These are phyloP conservation scores for Yamadazyma dushanensis DNA, from an alignment of 1,139 yeast species.

Conservation along the genomic window DNA sequence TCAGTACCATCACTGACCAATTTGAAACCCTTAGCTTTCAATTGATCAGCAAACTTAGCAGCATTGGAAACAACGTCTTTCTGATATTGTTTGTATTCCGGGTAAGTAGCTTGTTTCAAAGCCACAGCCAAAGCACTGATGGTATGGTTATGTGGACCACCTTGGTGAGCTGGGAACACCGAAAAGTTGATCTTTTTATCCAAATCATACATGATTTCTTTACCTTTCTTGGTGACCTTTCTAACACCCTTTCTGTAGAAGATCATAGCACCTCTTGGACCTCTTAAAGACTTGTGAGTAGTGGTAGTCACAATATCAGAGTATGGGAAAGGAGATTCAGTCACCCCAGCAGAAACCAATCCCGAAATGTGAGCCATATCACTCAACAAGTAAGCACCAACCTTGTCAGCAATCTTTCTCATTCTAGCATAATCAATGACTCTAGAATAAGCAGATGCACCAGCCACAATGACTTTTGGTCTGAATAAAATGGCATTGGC, in stretches of 20 bases:
- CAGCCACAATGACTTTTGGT: conserved; percentile 94
- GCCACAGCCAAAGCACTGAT: conserved; percentile 95
- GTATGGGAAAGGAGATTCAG: conserved; percentile 89
- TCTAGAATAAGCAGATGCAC: conserved; percentile 95
- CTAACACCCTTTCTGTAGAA: conserved; percentile 92
- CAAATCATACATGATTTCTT: conserved; percentile 81
- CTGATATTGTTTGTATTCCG: conserved; percentile 87
- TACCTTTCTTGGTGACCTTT: conserved; percentile 83
- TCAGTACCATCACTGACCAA: conserved; percentile 94
- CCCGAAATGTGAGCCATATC: conserved; percentile 99
- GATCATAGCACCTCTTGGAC: conserved; percentile 99
- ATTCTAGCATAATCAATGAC: conserved; percentile 87
- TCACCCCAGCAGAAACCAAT: conserved; percentile 88
- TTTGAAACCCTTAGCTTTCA: conserved; percentile 65
- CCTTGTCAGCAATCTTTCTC: conserved; percentile 86
- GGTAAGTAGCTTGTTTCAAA: conserved; percentile 81
- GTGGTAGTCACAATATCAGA: conserved; percentile 97
- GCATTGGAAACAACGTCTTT: conserved; percentile 80
- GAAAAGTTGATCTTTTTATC: conserved; percentile 91
- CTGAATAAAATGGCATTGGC: conserved; percentile 83
- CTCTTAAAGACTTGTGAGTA: conserved; percentile 94
- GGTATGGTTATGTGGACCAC: conserved; percentile 98
- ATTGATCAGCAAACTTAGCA: conserved; percentile 68
- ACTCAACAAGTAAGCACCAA: conserved; percentile 86
- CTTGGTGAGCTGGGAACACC: conserved; percentile 98